Evolutionary conservation across 495 filamentous ascomycete genomes (phyloP), one percentile per base, ranked within the genome.

Genomic region (Elasticomyces elasticus): DNA sequence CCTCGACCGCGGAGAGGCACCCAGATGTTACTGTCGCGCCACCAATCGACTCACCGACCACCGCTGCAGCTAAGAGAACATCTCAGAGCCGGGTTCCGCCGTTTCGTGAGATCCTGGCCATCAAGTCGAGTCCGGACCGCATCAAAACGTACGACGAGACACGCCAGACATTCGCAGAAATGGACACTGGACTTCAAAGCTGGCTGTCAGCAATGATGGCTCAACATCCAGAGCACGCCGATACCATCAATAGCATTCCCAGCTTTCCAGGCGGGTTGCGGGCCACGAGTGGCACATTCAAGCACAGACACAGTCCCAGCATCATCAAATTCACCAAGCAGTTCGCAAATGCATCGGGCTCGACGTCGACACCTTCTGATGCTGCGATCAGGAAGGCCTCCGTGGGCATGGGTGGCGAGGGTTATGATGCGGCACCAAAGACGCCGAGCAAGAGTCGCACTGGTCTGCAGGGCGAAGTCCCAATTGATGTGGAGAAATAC

Each of bases 31-130:
- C n/a, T 22, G 33, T 37, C 48, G 33, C 33, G 28, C 23, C 35
- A 5, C 49, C 23, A 2, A 51, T 2, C 24, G 25, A 10, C n/a
- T 4, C 27, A 2, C 17, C 30, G 2, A 9, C 48, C 17, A 51
- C 48, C 48, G 11, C 22, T 12, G 24, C 45, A 7, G 24, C 15
- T 13, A 53, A 53, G 15, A 19, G 38, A 2, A 30, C 25, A 3
- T 49, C 45, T n/a, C 37, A 44, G 25, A 26, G 9, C 17, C 53
- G 53, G 24, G 48, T 60, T 25, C 54, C 60, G 0, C 53, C 60
- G 30, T 89, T 89, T 68, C 77, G 84, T 22, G 82, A 89, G 33
- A 91, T 92, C 44, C 70, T 87, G 45, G 77, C 77, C 4, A 71
- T 87, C 30, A 74, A 76, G 19, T 72, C 76, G 5, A 60, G 77